Evolutionary conservation across 768 basidiomycete species (phyloP).

Genomic region (Leucocoprinus birnbaumii): DNA sequence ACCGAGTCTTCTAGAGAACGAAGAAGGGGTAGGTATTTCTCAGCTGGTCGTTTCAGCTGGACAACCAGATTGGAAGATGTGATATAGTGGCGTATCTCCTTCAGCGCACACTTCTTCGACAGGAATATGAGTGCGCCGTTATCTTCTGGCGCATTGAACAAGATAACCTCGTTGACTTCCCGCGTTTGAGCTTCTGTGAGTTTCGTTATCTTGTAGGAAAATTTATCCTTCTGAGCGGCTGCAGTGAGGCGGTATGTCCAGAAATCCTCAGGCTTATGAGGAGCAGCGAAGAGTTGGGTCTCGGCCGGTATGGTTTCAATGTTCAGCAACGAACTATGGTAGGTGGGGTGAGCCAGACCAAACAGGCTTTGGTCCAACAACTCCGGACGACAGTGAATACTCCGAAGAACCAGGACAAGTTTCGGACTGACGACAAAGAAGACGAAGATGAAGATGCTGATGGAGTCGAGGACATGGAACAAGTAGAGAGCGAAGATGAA

Average conservation of each 20-base stretch:
- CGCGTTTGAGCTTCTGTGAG: conserved; percentile 19
- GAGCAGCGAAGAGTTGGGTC: not conserved
- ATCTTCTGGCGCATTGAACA: conserved; percentile 13
- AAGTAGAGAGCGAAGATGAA: too few species aligned
- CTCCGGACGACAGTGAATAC: not conserved
- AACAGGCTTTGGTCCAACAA: too few species aligned
- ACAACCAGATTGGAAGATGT: not conserved
- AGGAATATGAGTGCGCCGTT: conserved; percentile 16
- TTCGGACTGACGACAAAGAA: conserved; percentile 28
- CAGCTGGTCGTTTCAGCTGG: not conserved
- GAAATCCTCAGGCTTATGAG: not conserved
- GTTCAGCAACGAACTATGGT: conserved; percentile 12
- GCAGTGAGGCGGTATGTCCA: conserved; percentile 2
- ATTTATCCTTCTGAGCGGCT: conserved; percentile 16
- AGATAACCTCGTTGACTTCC: conserved; percentile 15
- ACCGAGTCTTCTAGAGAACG: not conserved
- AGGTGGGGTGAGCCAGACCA: too few species aligned
- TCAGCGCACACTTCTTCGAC: conserved; percentile 12
- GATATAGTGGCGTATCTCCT: conserved; percentile 7
- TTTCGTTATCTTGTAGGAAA: conserved; percentile 20
- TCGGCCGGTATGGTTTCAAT: conserved; percentile 3
- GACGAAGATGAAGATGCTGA: too few species aligned
- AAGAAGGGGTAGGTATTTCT: not conserved
- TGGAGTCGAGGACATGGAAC: too few species aligned
- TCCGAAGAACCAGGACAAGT: conserved; percentile 21